Percentiles rank a stretch among this genome's conserved stretches.
phyloP scores from a whole-genome alignment of 2,329 filamentous ascomycete species.

The Ceratocystis eucalypticola region DNA sequence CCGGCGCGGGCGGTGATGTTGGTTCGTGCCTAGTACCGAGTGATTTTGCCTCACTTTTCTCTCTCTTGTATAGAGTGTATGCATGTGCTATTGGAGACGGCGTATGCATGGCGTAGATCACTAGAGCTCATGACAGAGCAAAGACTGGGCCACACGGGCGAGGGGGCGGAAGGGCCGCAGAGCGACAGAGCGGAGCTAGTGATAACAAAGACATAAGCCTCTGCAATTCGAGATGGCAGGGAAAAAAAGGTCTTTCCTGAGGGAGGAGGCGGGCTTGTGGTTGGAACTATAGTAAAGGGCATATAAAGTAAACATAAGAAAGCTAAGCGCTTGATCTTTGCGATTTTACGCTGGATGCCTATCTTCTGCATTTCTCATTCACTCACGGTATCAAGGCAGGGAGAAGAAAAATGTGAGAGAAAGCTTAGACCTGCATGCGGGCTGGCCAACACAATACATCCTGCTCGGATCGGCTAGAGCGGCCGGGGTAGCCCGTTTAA shows the following conservation, averaged over 20 bases:
- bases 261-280: background rate
- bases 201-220: background rate
- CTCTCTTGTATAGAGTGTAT: background rate
- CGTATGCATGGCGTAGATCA: constrained; percentile 1
- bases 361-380: background rate
- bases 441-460: background rate
- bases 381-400: background rate
- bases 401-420: background rate
- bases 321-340: no score
- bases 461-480: background rate
- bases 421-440: background rate
- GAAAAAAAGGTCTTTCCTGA: background rate
- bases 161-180: background rate
- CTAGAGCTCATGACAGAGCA: background rate
- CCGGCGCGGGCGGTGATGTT: background rate
- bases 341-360: no score
- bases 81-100: background rate
- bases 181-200: background rate
- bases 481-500: background rate
- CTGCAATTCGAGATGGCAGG: background rate
- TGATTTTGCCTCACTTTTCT: background rate
- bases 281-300: background rate
- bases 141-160: background rate
- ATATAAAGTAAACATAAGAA: background rate
- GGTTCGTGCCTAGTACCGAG: background rate